Evolutionary conservation across 805 yeast genomes (phyloP).

Genomic region (Saturnispora hagleri): DNA sequence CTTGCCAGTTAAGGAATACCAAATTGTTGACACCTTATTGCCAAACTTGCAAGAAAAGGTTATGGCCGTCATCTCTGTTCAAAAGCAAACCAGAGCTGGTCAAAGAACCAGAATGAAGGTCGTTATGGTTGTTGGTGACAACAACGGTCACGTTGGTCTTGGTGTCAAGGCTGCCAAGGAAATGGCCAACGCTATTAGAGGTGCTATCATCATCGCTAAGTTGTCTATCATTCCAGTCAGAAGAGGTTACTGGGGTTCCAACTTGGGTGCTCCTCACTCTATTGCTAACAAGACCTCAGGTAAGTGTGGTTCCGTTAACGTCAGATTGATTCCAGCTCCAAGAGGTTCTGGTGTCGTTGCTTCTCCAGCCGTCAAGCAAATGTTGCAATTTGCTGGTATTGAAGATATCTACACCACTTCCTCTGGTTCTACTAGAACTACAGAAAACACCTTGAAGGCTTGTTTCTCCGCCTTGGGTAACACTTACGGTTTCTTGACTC

Average conservation of each 20-base stretch:
- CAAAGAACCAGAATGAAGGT: constrained; percentile 99
- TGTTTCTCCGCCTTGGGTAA: constrained; percentile 98
- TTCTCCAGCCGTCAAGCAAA: constrained; percentile 98
- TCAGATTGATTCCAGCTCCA: constrained; percentile 99
- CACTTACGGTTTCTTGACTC: constrained; percentile 99
- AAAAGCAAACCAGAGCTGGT: constrained; percentile 99
- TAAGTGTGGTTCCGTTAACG: constrained; percentile 99
- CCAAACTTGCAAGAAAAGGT: constrained; percentile 97
- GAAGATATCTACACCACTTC: constrained; percentile 99
- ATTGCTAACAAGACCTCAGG: constrained; percentile 97
- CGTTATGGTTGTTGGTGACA: constrained; percentile 98
- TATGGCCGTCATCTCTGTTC: constrained; percentile 99
- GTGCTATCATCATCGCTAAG: constrained; percentile 99
- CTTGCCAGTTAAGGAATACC: constrained; percentile 98
- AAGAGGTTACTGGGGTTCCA: constrained; percentile 99
- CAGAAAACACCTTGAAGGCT: constrained; percentile 99
- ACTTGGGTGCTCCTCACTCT: constrained; percentile 99
- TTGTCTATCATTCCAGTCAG: constrained; percentile 98
- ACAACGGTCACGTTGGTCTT: constrained; percentile 99
- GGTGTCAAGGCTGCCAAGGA: constrained; percentile 99
- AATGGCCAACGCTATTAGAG: constrained; percentile 99
- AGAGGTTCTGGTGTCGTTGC: constrained; percentile 99
- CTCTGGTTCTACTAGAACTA: constrained; percentile 98
- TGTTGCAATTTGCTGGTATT: constrained; percentile 98
- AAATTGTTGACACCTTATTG: constrained; percentile 92